Percentiles rank a stretch among this genome's conserved stretches.
Evolutionary conservation across 305 asterid species (phyloP).

Genomic region (Fraxinus sp.): DNA sequence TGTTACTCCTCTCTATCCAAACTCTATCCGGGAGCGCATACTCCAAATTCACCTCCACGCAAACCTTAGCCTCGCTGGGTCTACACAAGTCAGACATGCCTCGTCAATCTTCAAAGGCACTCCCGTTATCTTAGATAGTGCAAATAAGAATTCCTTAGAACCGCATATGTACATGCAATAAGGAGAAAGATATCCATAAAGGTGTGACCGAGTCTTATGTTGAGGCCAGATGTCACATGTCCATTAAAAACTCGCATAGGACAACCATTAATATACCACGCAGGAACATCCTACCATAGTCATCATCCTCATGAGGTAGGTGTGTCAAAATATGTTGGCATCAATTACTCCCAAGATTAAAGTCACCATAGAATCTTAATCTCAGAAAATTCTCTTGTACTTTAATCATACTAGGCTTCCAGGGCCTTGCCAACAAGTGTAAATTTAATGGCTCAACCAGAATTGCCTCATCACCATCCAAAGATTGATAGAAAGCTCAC

Average conservation of each 20-base stretch:
- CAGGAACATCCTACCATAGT: not conserved
- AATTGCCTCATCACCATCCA: not conserved
- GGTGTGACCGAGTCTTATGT: not conserved
- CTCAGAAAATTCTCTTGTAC: not conserved
- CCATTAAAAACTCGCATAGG: not conserved
- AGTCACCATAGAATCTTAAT: not conserved
- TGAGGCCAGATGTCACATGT: not conserved
- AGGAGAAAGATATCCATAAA: not conserved
- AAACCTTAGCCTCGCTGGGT: not conserved
- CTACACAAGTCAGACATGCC: not conserved
- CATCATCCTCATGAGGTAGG: not conserved
- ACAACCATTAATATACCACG: not conserved
- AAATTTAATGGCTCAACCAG: not conserved
- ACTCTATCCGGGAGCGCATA: not conserved
- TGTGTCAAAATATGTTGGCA: not conserved
- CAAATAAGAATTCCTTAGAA: not conserved
- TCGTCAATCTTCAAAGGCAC: not conserved
- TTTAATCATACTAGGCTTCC: not conserved
- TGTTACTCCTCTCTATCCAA: not conserved
- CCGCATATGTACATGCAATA: not conserved
- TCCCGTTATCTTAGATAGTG: not conserved
- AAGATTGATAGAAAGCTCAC: not conserved
- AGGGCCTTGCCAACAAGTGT: not conserved
- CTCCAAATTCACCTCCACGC: not conserved
- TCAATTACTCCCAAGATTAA: not conserved